These are phyloP conservation scores for Stylosanthes scabra DNA, from an alignment of 331 rosid species.

Conservation along the genomic window DNA sequence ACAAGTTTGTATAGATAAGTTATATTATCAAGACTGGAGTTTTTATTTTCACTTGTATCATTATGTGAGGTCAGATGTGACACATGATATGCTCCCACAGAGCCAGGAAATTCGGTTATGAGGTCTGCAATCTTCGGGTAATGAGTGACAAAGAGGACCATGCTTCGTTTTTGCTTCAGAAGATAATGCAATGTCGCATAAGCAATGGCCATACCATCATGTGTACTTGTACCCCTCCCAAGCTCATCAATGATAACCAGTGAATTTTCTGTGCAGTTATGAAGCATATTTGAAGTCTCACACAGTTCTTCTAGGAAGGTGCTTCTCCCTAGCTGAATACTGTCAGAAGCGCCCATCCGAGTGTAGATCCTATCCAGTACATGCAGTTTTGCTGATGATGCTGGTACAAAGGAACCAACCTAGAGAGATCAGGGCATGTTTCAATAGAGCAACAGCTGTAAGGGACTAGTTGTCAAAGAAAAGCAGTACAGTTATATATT, in stretches of 20 bases:
- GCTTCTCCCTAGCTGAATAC: conserved; percentile 93
- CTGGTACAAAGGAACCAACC: conserved; percentile 99
- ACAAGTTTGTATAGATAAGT: conserved; percentile 90
- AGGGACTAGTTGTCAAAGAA: conserved; percentile 29
- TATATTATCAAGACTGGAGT: conserved; percentile 61
- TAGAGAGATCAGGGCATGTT: conserved; percentile 54
- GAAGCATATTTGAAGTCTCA: conserved; percentile 84
- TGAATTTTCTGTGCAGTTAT: conserved; percentile 68
- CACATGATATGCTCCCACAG: conserved; percentile 82
- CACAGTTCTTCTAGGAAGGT: conserved; percentile 93
- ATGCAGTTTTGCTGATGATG: conserved; percentile 79
- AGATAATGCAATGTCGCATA: conserved; percentile 86
- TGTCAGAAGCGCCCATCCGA: conserved; percentile 98
- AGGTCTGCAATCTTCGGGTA: conserved; percentile 80
- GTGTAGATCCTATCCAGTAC: conserved; percentile 87
- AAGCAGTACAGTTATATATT: conserved; percentile 23
- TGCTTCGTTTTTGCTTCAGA: conserved; percentile 68
- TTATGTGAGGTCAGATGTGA: conserved; percentile 78
- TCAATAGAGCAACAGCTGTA: conserved; percentile 37
- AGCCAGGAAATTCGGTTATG: conserved; percentile 70
- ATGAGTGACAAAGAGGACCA: conserved; percentile 95
- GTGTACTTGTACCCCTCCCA: conserved; percentile 98
- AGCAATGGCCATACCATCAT: conserved; percentile 94
- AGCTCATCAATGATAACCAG: conserved; percentile 93
- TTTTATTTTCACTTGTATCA: conserved; percentile 32